Percentiles rank a stretch among this genome's conserved stretches.
These are phyloP conservation scores for Xylaria sp. DNA, from an alignment of 2,329 filamentous ascomycete genomes.

Conservation along the genomic window DNA sequence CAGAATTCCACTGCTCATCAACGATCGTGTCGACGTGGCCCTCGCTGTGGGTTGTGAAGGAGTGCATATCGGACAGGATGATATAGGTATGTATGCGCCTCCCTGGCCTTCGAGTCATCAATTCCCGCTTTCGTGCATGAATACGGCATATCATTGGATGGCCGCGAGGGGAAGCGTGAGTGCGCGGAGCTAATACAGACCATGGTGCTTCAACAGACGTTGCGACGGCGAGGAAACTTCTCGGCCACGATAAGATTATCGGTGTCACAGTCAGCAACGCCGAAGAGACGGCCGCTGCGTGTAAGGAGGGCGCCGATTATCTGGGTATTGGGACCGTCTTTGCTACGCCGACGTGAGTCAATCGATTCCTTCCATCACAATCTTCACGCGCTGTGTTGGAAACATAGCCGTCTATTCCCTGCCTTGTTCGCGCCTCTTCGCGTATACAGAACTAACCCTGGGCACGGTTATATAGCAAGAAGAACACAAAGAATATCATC, in stretches of 20 bases:
- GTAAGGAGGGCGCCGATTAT: slow-evolving; percentile 84
- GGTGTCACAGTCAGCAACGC: slow-evolving; percentile 84
- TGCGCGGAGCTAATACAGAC: slow-evolving; percentile 1
- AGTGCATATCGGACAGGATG: slow-evolving; percentile 94
- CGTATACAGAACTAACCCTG: not conserved
- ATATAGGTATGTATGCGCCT: slow-evolving; percentile 70
- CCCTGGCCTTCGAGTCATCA: not conserved
- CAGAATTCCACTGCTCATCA: slow-evolving; percentile 85
- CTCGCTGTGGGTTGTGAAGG: slow-evolving; percentile 88
- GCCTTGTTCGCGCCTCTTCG: not conserved
- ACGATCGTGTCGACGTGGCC: slow-evolving; percentile 91
- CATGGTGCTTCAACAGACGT: slow-evolving; percentile 59
- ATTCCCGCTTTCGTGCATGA: slow-evolving; percentile 17
- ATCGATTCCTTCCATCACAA: not conserved
- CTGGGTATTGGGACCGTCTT: slow-evolving; percentile 91
- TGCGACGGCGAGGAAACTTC: slow-evolving; percentile 72
- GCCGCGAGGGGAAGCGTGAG: not conserved
- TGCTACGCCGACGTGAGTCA: slow-evolving; percentile 77
- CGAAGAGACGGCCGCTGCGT: slow-evolving; percentile 77
- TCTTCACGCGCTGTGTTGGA: not conserved
- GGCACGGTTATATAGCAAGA: slow-evolving; percentile 67
- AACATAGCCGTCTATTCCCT: not conserved
- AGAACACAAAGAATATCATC: slow-evolving; percentile 84
- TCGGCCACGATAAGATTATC: slow-evolving; percentile 83
- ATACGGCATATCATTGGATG: slow-evolving; percentile 17